Evolutionary conservation across 2,329 filamentous ascomycete genomes (phyloP).

Genomic region (Myriosclerotinia scirpicola): DNA sequence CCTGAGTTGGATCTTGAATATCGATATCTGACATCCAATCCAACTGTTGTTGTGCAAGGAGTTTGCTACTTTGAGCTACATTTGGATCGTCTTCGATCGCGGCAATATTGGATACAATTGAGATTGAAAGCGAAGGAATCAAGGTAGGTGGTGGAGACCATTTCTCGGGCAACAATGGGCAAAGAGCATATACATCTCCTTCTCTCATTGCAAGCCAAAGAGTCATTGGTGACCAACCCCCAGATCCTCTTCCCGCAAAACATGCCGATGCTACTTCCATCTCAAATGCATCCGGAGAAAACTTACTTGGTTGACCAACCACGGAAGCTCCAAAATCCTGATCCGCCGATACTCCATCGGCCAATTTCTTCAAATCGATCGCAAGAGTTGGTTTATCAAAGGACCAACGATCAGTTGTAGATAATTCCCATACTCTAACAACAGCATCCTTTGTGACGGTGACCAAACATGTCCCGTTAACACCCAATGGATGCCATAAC

Average conservation of each 20-base stretch:
- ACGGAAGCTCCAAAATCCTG: conserved; percentile 80
- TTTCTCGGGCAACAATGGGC: conserved; percentile 80
- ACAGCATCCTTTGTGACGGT: conserved; percentile 87
- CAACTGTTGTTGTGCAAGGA: conserved; percentile 62
- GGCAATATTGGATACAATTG: conserved; percentile 73
- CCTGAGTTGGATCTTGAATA: conserved; percentile 58
- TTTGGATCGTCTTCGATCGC: conserved; percentile 60
- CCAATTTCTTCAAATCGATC: conserved; percentile 85
- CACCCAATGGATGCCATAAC: conserved; percentile 89
- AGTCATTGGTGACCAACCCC: conserved; percentile 95
- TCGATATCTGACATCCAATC: conserved; percentile 68
- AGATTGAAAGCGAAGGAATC: conserved; percentile 78
- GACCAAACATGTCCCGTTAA: conserved; percentile 77
- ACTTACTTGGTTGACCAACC: conserved; percentile 73
- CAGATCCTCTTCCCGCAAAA: conserved; percentile 66
- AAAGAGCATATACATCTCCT: conserved; percentile 90
- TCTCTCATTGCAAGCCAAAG: conserved; percentile 95
- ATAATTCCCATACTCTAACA: conserved; percentile 87
- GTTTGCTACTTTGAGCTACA: conserved; percentile 53
- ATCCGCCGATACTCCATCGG: conserved; percentile 76
- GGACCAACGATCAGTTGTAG: conserved; percentile 78
- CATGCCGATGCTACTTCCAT: conserved; percentile 91
- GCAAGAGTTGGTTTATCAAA: conserved; percentile 82
- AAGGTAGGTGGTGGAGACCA: conserved; percentile 78
- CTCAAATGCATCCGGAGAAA: conserved; percentile 85